phyloP scores from a whole-genome alignment of 257 asterid genomes.

The Prunella vulgaris region DNA sequence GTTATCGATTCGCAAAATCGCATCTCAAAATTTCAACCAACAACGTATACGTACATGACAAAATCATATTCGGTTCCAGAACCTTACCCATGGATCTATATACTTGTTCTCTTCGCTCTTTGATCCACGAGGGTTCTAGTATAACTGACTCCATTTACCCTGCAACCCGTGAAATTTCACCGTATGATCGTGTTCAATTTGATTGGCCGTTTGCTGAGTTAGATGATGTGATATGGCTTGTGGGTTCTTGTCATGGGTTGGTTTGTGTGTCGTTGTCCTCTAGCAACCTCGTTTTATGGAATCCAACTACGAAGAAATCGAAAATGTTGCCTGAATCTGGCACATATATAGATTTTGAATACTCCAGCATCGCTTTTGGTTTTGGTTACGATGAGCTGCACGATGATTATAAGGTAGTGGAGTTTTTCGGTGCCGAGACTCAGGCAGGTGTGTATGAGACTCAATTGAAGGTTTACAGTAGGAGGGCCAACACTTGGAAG shows the following conservation, averaged over 20 bases:
- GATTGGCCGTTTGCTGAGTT: slow-evolving; percentile 16
- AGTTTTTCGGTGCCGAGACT: background rate
- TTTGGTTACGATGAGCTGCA: slow-evolving; percentile 27
- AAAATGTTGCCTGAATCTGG: slow-evolving; percentile 13
- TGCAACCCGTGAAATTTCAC: background rate
- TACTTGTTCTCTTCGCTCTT: slow-evolving; percentile 5
- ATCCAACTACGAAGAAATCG: slow-evolving; percentile 15
- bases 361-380: background rate
- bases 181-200: slow-evolving; percentile 19
- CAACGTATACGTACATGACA: slow-evolving; percentile 11
- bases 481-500: slow-evolving; percentile 25
- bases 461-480: slow-evolving; percentile 20
- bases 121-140: slow-evolving; percentile 6
- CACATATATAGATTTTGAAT: background rate
- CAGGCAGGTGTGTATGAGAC: background rate
- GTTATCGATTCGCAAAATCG: slow-evolving; percentile 20
- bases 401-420: slow-evolving; percentile 30
- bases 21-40: slow-evolving; percentile 21
- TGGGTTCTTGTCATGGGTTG: slow-evolving; percentile 29
- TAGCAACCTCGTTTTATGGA: slow-evolving; percentile 20
- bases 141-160: slow-evolving; percentile 15
- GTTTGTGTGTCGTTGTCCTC: slow-evolving; percentile 19
- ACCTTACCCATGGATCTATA: slow-evolving; percentile 1
- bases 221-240: slow-evolving; percentile 3
- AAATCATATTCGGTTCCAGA: slow-evolving; percentile 14